phyloP scores from a whole-genome alignment of 2,329 filamentous ascomycete species.

The Colletotrichum sp. region DNA sequence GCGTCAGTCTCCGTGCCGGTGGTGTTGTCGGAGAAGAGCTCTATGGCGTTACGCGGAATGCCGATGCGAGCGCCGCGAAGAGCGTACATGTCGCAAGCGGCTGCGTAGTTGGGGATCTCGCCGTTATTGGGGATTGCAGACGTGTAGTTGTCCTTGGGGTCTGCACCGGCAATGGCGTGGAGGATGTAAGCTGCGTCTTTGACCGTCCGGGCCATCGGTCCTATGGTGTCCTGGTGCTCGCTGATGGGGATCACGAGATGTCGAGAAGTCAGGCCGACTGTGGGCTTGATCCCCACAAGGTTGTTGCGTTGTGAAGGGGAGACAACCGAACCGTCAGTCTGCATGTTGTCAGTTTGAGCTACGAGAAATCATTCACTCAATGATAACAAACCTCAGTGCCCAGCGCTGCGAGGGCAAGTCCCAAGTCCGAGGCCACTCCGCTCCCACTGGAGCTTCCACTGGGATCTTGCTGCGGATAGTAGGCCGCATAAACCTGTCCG shows the following conservation, averaged over 20 bases:
- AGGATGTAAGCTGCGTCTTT: constrained; percentile 66
- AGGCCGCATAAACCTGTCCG: constrained; percentile 65
- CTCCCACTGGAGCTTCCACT: constrained; percentile 66
- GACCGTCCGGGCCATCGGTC: constrained; percentile 66
- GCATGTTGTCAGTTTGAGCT: constrained; percentile 9
- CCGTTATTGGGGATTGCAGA: constrained; percentile 62
- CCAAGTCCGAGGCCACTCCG: constrained; percentile 63
- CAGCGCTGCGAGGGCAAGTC: constrained; percentile 61
- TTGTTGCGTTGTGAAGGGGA: constrained; percentile 59
- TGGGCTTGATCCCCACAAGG: constrained; percentile 71
- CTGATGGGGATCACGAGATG: constrained; percentile 69
- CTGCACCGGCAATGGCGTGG: constrained; percentile 66
- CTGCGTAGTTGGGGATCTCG: constrained; percentile 61
- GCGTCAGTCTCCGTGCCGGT: constrained; percentile 40
- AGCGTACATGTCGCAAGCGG: constrained; percentile 57
- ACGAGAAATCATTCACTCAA: constrained; percentile 50
- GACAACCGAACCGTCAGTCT: constrained; percentile 68
- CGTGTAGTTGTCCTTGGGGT: constrained; percentile 66
- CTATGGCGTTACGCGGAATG: constrained; percentile 64
- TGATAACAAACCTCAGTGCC: constrained; percentile 64
- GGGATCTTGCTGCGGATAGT: constrained; percentile 65
- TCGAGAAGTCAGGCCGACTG: constrained; percentile 67
- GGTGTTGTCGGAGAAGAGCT: constrained; percentile 24
- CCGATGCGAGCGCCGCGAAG: constrained; percentile 66
- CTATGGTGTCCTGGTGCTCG: constrained; percentile 67